Evolutionary conservation across 1,139 yeast genomes (phyloP), one percentile per base, ranked within the genome.

Genomic region (Suhomyces kunorum): DNA sequence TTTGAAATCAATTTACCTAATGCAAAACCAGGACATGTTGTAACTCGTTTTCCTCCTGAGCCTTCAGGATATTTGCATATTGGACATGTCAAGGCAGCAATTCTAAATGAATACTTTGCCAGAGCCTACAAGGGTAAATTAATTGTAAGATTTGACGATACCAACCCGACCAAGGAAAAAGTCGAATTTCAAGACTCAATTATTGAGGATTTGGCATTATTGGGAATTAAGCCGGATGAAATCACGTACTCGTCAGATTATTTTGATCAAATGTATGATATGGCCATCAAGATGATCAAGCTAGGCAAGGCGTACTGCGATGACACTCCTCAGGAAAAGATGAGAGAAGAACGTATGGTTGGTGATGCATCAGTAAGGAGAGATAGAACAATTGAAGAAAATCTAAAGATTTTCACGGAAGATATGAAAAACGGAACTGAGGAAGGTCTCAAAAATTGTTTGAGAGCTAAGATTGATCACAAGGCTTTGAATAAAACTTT

Each of bases 271-370:
- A 87, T 92, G 96, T 90, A 86, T 65, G 92, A 88, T 33, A 74
- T 80, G 49, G 94, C 95, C 45, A 63, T 88, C 43, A 70, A 86
- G 60, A 65, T 90, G 81, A 90, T 92, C 72, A 86, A 87, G 68
- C 95, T 87, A 42, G 98, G 97, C 47, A 83, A 87, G 55, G 98
- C 98, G 34, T 92, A 92, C 71, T 87, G 95, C 74, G 98, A 92
- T 61, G 97, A 92, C 59, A 92, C 98, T 36, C 87, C 89, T 42
- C 79, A 82, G 57, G 98, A 90, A 59, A 76, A 78, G 63, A 92
- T 92, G 98, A 86, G 98, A 73, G 96, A 89, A 61, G 94, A 92
- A 75, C 86, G 98, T 76, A 87, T 87, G 87, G 96, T 88, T 48
- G 98, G 98, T 63, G 84, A 87, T 54, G 83, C 90, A 42, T 84